Conservation (phyloP, 2,329 filamentous ascomycete genomes). For the Colletotrichum neosansevieriae region DNA sequence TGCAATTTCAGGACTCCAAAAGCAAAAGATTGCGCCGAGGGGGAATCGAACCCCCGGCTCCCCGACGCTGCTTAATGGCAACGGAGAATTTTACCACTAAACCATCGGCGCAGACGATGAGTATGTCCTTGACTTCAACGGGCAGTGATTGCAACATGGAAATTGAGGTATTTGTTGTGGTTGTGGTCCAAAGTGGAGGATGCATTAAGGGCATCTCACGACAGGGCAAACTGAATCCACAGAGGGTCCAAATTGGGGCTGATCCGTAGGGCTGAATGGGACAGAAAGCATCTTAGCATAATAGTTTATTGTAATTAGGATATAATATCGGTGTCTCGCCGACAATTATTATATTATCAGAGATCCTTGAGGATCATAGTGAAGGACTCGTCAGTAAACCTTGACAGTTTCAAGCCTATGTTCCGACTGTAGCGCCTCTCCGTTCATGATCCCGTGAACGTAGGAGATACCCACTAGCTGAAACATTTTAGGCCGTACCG, state of each 20-base stretch:
- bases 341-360: no score
- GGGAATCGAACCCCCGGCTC: conserved; percentile 33
- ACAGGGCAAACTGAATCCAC: background rate
- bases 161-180: background rate
- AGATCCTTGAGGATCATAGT: no score
- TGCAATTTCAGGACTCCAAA: background rate
- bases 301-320: no score
- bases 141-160: fast-evolving
- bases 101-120: conserved; percentile 15
- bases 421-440: background rate
- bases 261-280: background rate
- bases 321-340: no score
- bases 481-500: background rate
- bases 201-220: background rate
- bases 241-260: background rate
- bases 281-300: no score
- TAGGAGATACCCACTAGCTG: background rate
- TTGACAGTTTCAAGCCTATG: no score
- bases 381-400: no score
- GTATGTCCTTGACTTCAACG: background rate
- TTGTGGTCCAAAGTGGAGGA: background rate
- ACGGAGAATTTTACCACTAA: conserved; percentile 37
- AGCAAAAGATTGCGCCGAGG: conserved; percentile 23
- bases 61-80: conserved; percentile 28
- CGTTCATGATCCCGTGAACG: background rate